phyloP scores from a whole-genome alignment of 2,329 filamentous ascomycete species.

The Chrysosporium keratinophilum region DNA sequence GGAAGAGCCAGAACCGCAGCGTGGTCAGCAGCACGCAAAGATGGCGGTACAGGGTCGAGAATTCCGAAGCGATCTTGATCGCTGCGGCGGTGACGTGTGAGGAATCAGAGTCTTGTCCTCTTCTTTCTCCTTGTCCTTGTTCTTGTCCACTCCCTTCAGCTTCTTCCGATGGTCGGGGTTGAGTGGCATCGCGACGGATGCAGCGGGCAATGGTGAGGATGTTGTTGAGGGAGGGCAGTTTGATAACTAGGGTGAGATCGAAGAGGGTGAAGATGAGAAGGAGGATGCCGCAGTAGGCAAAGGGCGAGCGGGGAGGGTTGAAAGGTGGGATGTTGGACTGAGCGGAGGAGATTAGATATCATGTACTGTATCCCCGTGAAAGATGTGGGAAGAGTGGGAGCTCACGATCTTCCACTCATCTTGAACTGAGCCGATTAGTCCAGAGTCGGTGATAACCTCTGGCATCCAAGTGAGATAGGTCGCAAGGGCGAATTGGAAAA shows the following conservation, averaged over 20 bases:
- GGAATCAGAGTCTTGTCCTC: too few relatives aligned
- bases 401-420: slow-evolving; percentile 71
- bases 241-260: slow-evolving; percentile 53
- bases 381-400: not conserved
- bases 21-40: slow-evolving; percentile 31
- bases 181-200: slow-evolving; percentile 24
- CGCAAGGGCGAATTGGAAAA: slow-evolving; percentile 75
- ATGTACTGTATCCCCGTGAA: not conserved
- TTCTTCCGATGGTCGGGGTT: not conserved
- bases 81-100: slow-evolving; percentile 3
- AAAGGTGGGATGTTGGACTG: slow-evolving; percentile 53
- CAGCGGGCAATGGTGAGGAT: slow-evolving; percentile 45
- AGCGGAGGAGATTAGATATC: slow-evolving; percentile 1
- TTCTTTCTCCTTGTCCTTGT: too few relatives aligned
- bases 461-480: slow-evolving; percentile 75
- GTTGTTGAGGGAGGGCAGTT: slow-evolving; percentile 54
- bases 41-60: slow-evolving; percentile 29
- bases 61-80: slow-evolving; percentile 14
- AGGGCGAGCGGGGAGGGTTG: slow-evolving; percentile 56
- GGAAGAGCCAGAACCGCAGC: slow-evolving; percentile 29
- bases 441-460: slow-evolving; percentile 61
- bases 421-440: slow-evolving; percentile 48
- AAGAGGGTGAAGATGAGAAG: slow-evolving; percentile 54
- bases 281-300: slow-evolving; percentile 58
- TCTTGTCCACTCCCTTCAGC: not conserved